Base-by-base conservation (phyloP, 2,329 filamentous ascomycete species). In the Ophidiomyces ophidiicola region DNA sequence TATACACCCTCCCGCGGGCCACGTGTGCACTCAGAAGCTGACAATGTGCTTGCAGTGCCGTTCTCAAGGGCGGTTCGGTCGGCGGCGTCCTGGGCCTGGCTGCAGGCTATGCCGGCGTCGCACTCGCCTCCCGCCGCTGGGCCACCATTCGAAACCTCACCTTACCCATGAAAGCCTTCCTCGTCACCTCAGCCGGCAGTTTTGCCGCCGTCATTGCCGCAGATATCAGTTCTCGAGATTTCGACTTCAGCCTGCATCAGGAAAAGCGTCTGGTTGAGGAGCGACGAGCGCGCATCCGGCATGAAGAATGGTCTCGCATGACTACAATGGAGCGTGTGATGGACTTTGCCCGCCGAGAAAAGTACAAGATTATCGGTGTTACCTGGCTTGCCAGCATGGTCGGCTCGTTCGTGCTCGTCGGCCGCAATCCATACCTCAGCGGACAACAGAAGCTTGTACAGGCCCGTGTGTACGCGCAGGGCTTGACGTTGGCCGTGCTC, bases 401-500 rank as follows among this genome's bases (percentile, higher is more conserved):
- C 43, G 62, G 79, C 29, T 79, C 83, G 3, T 73, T 90, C 49
- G 76, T 70, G 40, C 59, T 92, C 20, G 85, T 94, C 47, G 76
- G 80, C 54, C 75, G 84, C 46, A 84, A 84, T 58, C 78, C 74
- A 48, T 82, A 79, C 57, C 69, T 93, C 32, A 75, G 72, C 35
- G 78, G 76, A 2, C 66, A 73, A 44, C 87, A 94, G 69, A 94
- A 94, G 71, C 67, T 94, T 15, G 87, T 94, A 11, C 87, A 94
- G 70, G 87, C 86, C 17, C 80, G 87, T 73, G 81, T 94, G 48
- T 94, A 94, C 63, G 87, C 87, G 3, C 87, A 94, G 67, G 85
- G 82, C 4, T 67, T 93, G 51, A 93, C 87, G 4, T 68, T 94
- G 32, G 82, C 80, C 47, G 84, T 94, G 36, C 69, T 94, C 41